Percentiles rank a stretch among this genome's conserved stretches.
These are phyloP conservation scores for Pharnaceum exiguum DNA, from an alignment of 148 eudicot species.

Conservation along the genomic window DNA sequence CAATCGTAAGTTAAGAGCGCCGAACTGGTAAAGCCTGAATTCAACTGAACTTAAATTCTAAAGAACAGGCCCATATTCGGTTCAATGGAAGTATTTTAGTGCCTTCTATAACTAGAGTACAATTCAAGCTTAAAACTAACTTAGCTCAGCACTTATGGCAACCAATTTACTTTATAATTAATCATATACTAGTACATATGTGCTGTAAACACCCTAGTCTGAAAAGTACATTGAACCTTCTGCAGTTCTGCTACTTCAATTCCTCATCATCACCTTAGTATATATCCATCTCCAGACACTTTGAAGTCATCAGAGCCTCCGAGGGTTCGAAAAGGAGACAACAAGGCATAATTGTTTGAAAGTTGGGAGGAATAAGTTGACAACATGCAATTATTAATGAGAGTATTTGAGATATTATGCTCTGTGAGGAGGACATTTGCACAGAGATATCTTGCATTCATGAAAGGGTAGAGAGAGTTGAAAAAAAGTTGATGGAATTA, in stretches of 20 bases:
- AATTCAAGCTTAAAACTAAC: no score
- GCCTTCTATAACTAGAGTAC: no score
- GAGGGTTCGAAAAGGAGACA: conserved; percentile 19
- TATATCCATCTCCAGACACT: conserved; percentile 19
- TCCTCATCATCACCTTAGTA: neutral
- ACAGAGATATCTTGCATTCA: conserved; percentile 6
- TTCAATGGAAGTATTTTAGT: no score
- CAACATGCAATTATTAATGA: conserved; percentile 17
- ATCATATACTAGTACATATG: neutral
- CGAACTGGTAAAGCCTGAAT: no score
- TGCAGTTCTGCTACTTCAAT: neutral
- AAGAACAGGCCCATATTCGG: no score
- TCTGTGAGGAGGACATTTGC: conserved; percentile 23
- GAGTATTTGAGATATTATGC: conserved; percentile 8
- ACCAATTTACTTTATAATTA: neutral
- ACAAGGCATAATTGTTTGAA: conserved; percentile 11
- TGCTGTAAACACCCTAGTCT: neutral
- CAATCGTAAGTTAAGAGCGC: no score
- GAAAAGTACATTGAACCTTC: conserved; percentile 7
- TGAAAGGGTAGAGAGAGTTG: neutral
- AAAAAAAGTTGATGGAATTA: conserved; percentile 4
- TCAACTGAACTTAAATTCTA: no score
- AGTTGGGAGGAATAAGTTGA: conserved; percentile 6
- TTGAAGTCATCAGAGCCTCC: conserved; percentile 11
- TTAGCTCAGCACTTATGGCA: no score